Conservation (phyloP, 495 filamentous ascomycete species). For the Penicillium samsonianum region DNA sequence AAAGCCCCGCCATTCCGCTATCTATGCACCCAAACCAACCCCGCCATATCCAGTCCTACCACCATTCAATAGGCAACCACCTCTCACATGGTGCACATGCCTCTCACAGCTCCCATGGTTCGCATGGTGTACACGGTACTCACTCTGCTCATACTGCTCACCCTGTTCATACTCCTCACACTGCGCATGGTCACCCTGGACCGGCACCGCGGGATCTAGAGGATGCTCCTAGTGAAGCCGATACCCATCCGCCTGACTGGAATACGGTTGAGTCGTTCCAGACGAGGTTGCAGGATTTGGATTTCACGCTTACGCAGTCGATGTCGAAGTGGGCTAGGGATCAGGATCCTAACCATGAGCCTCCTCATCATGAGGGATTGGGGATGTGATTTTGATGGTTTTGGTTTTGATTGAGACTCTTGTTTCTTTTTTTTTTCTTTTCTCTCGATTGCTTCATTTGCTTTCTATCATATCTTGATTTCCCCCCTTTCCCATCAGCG, state of each 20-base stretch:
- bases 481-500: slow-evolving; percentile 7
- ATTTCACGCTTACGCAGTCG: slow-evolving; percentile 21
- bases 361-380: slow-evolving; percentile 28
- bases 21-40: slow-evolving; percentile 18
- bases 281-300: slow-evolving; percentile 19
- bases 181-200: background rate
- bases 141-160: background rate
- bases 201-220: slow-evolving; percentile 5
- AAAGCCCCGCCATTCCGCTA: slow-evolving; percentile 20
- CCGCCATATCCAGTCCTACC: slow-evolving; percentile 3
- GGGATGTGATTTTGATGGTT: slow-evolving; percentile 25
- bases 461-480: background rate
- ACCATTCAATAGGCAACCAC: slow-evolving; percentile 7
- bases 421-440: background rate
- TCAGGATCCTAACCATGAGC: slow-evolving; percentile 28
- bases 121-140: background rate
- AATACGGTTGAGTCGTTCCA: slow-evolving; percentile 29
- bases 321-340: slow-evolving; percentile 32
- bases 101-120: background rate
- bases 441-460: background rate
- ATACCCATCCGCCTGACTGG: slow-evolving; percentile 20
- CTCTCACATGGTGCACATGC: background rate
- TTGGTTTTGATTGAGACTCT: slow-evolving; percentile 3
- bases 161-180: too few species aligned
- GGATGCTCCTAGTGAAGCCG: slow-evolving; percentile 17